These are phyloP conservation scores for Vigna mungo DNA, from an alignment of 306 rosid species.

Conservation along the genomic window DNA sequence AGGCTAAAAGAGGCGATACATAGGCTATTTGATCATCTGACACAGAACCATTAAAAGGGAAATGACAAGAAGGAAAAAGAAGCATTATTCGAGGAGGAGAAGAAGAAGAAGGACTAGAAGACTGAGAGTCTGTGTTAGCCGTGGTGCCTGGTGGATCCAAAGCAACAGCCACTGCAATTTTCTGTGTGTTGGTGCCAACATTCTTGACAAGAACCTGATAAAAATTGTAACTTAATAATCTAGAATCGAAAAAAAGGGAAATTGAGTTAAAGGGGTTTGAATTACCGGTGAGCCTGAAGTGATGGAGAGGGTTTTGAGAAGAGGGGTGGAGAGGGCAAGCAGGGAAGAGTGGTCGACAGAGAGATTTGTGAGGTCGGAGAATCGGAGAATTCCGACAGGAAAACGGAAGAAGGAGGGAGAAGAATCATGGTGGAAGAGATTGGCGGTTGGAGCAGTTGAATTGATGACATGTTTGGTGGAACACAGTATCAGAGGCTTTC, in stretches of 20 bases:
- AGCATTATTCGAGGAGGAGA: conserved; percentile 58
- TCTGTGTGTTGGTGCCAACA: conserved; percentile 56
- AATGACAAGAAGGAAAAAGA: conserved; percentile 69
- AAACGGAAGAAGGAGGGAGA: conserved; percentile 44
- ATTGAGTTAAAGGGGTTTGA: background rate
- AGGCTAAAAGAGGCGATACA: conserved; percentile 80
- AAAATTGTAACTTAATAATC: background rate
- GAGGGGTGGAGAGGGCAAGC: conserved; percentile 69
- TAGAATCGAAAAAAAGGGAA: background rate
- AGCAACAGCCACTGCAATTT: conserved; percentile 78
- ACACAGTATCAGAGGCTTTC: conserved; percentile 79
- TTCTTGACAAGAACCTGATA: conserved; percentile 80
- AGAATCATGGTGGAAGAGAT: conserved; percentile 8
- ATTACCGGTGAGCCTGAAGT: conserved; percentile 48
- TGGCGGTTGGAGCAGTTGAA: conserved; percentile 41
- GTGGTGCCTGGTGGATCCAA: conserved; percentile 71
- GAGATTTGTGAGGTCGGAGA: conserved; percentile 40
- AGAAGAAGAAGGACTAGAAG: conserved; percentile 20
- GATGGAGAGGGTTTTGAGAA: conserved; percentile 64
- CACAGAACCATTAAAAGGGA: conserved; percentile 47
- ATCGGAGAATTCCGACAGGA: conserved; percentile 73
- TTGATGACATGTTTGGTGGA: conserved; percentile 66
- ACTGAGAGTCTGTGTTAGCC: background rate
- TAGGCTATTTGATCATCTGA: conserved; percentile 62
- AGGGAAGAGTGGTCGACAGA: conserved; percentile 72